Evolutionary conservation across 2,329 filamentous ascomycete genomes (phyloP).

Genomic region (Scedosporium boydii): DNA sequence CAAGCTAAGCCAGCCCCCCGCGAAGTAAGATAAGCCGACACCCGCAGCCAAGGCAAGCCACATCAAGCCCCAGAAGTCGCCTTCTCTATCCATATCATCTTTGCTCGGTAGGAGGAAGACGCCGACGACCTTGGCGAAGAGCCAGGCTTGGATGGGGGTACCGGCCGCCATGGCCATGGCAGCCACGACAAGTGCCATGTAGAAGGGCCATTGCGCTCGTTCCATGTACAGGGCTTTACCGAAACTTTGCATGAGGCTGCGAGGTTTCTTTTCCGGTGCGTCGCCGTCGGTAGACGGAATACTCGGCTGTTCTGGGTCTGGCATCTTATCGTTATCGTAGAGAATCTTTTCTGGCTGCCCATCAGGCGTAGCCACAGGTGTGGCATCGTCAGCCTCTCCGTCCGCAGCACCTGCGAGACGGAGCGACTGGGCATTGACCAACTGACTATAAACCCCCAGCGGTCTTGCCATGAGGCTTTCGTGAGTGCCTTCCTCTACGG

Average conservation of each 20-base stretch:
- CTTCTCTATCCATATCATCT: slow-evolving; percentile 18
- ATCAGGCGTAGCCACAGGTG: background rate
- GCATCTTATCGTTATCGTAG: slow-evolving; percentile 19
- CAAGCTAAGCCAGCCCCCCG: slow-evolving; percentile 33
- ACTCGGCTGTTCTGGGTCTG: slow-evolving; percentile 19
- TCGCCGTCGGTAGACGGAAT: slow-evolving; percentile 32
- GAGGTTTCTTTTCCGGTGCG: slow-evolving; percentile 22
- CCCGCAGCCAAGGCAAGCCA: slow-evolving; percentile 49
- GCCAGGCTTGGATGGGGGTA: slow-evolving; percentile 41
- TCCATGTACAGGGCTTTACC: slow-evolving; percentile 49
- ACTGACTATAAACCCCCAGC: slow-evolving; percentile 54
- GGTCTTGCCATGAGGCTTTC: slow-evolving; percentile 48
- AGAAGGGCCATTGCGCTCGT: slow-evolving; percentile 37
- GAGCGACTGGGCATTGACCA: slow-evolving; percentile 56
- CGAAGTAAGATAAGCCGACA: slow-evolving; percentile 44
- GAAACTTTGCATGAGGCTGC: slow-evolving; percentile 42
- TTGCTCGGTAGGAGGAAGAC: slow-evolving; percentile 29
- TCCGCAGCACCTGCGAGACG: slow-evolving; percentile 35
- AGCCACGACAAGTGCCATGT: slow-evolving; percentile 39
- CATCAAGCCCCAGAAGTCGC: slow-evolving; percentile 57
- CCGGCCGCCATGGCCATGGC: slow-evolving; percentile 27
- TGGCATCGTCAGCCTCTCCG: background rate
- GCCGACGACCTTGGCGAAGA: slow-evolving; percentile 44
- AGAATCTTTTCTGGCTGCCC: slow-evolving; percentile 16
- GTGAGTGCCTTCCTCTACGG: slow-evolving; percentile 28